Evolutionary conservation across 768 basidiomycete genomes (phyloP), one percentile per base, ranked within the genome.

Genomic region (Phlebiopsis gigantea): DNA sequence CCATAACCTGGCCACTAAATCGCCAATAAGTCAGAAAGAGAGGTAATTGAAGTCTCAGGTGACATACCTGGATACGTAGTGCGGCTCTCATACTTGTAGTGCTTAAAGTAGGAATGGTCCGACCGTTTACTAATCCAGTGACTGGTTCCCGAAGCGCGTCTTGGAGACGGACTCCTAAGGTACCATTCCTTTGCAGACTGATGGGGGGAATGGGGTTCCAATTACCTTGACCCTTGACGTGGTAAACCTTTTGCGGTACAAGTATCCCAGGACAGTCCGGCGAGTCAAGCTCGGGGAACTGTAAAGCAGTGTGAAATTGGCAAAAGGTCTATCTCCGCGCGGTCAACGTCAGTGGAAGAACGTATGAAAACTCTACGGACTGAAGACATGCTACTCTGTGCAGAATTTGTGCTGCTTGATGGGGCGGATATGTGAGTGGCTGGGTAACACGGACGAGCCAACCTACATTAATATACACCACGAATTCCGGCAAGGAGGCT

Each of bases 1-100:
- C 10, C 14, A 21, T 52, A 52, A 4, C 50, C 50, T 6, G 50
- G 50, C 50, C 50, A 52, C 50, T 52, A 19, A 14, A n/a, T n/a
- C n/a, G n/a, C n/a, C n/a, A n/a, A n/a, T n/a, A n/a, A n/a, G n/a
- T n/a, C n/a, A n/a, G n/a, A 39, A 39, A 39, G 2, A 4, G 34
- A 39, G 34, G 12, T 3, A 9, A 3, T 3, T 39, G 8, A 39
- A 39, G 44, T n/a, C n/a, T n/a, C n/a, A n/a, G n/a, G n/a, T n/a
- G n/a, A n/a, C 44, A 19, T 19, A 45, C 44, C 44, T 17, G n/a
- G 44, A 45, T 19, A 10, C 44, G 44, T 19, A 45, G 10, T 19
- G 19, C 19, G 2, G 24, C 19, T 2, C 44, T 12, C 5, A 19
- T 19, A 25, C 19, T 25, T 19, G 44, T 45, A 10, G 2, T 19